Percentiles rank a stretch among this genome's conserved stretches.
These are phyloP conservation scores for Boletus rex-veris DNA, from an alignment of 768 basidiomycete species.

Conservation along the genomic window DNA sequence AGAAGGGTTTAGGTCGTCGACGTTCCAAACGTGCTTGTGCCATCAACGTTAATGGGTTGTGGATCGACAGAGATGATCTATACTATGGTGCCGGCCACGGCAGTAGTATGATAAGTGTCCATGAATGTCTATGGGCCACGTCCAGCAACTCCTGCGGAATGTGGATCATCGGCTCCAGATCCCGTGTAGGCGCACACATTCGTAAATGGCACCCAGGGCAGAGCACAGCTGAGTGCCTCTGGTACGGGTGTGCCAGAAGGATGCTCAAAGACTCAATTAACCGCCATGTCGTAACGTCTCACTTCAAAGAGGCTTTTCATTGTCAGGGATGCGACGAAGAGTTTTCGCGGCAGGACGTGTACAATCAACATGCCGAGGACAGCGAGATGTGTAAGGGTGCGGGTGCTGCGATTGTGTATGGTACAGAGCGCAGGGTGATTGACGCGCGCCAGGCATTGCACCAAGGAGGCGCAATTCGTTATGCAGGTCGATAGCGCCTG, in stretches of 20 bases:
- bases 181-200: constrained; percentile 1
- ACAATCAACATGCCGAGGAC: background rate
- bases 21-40: background rate
- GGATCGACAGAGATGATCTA: constrained; percentile 7
- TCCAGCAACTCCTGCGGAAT: constrained; percentile 3
- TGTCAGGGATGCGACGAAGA: constrained; percentile 1
- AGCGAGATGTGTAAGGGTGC: background rate
- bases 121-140: constrained; percentile 7
- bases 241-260: background rate
- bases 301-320: constrained; percentile 4
- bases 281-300: constrained; percentile 5
- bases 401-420: background rate
- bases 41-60: background rate
- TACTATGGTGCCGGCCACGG: background rate
- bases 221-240: background rate
- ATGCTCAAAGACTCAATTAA: constrained; percentile 7
- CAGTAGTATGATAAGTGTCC: background rate
- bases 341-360: constrained; percentile 7
- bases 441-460: background rate
- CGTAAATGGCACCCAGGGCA: constrained; percentile 5
- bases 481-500: background rate
- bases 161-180: constrained; percentile 9
- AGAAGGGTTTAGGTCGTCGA: background rate
- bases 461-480: background rate
- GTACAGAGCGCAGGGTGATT: background rate